Evolutionary conservation across 352 stramenopile species (phyloP).

Genomic region (Lagenidium sp.): DNA sequence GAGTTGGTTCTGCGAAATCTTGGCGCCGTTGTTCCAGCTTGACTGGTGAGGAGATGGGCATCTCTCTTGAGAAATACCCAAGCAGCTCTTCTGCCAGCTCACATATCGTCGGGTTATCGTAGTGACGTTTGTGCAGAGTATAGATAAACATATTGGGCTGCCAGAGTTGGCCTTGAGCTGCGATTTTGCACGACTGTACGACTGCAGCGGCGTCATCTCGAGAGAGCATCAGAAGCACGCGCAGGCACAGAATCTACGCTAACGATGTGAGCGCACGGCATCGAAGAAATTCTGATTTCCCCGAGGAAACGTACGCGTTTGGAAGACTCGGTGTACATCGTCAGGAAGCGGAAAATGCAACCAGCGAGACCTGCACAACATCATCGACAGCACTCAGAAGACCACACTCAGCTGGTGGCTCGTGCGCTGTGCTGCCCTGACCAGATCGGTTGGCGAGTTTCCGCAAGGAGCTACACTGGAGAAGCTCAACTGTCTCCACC

Average conservation of each 20-base stretch:
- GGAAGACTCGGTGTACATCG: conserved; percentile 30
- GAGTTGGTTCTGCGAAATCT: not conserved
- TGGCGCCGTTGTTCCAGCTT: not conserved
- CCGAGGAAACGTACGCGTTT: conserved; percentile 43
- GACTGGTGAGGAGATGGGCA: conserved; percentile 48
- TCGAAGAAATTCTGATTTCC: too few relatives aligned
- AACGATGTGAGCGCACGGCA: not conserved
- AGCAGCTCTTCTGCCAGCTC: conserved; percentile 32
- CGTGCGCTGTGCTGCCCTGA: too few relatives aligned
- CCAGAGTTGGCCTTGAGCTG: conserved; percentile 56
- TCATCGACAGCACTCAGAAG: too few relatives aligned
- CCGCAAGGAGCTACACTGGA: conserved; percentile 37
- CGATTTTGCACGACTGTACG: conserved; percentile 45
- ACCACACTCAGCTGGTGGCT: too few relatives aligned
- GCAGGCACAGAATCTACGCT: conserved; percentile 38
- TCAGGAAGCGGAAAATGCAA: conserved; percentile 50
- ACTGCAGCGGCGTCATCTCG: conserved; percentile 36
- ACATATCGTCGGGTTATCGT: conserved; percentile 32
- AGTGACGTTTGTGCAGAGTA: conserved; percentile 61
- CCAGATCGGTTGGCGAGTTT: conserved; percentile 35
- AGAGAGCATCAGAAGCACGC: conserved; percentile 44
- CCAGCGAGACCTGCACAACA: conserved; percentile 36
- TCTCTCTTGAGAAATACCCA: conserved; percentile 28
- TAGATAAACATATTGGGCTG: conserved; percentile 78
- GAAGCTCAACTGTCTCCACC: conserved; percentile 35